phyloP scores from a whole-genome alignment of 768 basidiomycete genomes.

The Mycena floridula region DNA sequence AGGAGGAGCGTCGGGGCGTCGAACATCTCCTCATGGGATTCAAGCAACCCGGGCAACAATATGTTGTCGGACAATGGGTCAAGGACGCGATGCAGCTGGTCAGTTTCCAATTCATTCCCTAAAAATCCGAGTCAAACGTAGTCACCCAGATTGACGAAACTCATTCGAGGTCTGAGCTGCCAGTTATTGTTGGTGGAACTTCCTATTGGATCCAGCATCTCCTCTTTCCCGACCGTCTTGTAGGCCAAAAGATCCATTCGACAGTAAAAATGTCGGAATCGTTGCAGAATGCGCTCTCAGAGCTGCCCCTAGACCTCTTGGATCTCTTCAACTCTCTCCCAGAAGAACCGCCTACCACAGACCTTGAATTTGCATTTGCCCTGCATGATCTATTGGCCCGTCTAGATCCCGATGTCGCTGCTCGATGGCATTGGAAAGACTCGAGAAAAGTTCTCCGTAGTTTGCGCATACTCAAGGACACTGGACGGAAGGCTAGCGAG shows the following conservation, averaged over 20 bases:
- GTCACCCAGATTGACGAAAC: constrained; percentile 65
- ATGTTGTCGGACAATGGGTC: constrained; percentile 85
- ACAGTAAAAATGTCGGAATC: constrained; percentile 23
- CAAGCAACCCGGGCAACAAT: constrained; percentile 82
- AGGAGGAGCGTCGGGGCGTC: constrained; percentile 69
- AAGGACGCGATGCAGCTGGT: constrained; percentile 74
- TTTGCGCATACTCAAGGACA: constrained; percentile 71
- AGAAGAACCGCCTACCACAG: constrained; percentile 40
- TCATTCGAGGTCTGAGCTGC: constrained; percentile 55
- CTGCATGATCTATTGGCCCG: constrained; percentile 59
- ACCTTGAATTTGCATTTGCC: constrained; percentile 53
- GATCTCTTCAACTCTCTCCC: constrained; percentile 55
- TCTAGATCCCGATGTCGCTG: constrained; percentile 70
- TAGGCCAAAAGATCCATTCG: constrained; percentile 16
- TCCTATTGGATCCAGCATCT: constrained; percentile 98
- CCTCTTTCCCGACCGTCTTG: constrained; percentile 77
- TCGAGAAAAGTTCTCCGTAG: constrained; percentile 84
- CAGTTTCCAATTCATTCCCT: not conserved
- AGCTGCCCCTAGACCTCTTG: constrained; percentile 41
- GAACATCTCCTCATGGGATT: constrained; percentile 89
- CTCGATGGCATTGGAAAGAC: constrained; percentile 95
- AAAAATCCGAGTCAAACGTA: constrained; percentile 1
- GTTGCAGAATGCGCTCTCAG: constrained; percentile 34
- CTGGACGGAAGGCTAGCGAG: constrained; percentile 58
- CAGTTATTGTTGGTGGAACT: constrained; percentile 93